Evolutionary conservation across 2,329 filamentous ascomycete species (phyloP).

Genomic region (Trichoderma lentiforme): DNA sequence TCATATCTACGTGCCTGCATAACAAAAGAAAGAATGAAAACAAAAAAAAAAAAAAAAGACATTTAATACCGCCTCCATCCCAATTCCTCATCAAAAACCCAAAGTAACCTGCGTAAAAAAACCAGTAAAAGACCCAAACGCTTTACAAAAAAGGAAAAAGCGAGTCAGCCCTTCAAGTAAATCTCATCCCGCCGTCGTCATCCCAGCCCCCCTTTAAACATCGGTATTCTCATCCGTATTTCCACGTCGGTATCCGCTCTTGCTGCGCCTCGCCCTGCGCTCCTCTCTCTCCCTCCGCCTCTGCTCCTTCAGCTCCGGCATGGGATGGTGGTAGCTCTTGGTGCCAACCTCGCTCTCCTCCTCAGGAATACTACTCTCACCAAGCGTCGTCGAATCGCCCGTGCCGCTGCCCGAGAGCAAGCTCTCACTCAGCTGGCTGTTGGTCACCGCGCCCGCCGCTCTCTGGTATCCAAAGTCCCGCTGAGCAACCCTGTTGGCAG

Average conservation of each 20-base stretch:
- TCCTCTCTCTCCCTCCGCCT: conserved; percentile 33
- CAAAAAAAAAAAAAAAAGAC: not conserved
- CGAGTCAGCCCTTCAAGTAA: not conserved
- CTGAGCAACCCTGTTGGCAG: conserved; percentile 46
- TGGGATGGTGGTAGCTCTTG: conserved; percentile 55
- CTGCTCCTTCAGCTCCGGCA: conserved; percentile 47
- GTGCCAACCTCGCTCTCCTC: conserved; percentile 49
- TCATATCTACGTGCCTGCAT: not conserved
- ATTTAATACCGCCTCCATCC: not conserved
- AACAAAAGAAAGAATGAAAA: not conserved
- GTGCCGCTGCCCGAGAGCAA: conserved; percentile 25
- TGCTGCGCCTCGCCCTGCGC: conserved; percentile 32
- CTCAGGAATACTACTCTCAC: conserved; percentile 14
- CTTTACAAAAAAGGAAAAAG: not conserved
- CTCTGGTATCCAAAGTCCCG: conserved; percentile 55
- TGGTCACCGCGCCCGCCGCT: conserved; percentile 33
- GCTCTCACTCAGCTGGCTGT: conserved; percentile 35
- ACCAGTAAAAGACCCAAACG: not conserved
- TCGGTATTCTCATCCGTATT: conserved; percentile 31
- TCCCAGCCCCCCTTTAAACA: not conserved
- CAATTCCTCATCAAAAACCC: not conserved
- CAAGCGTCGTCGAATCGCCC: conserved; percentile 23
- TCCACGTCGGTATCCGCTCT: conserved; percentile 31
- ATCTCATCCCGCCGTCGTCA: not conserved
- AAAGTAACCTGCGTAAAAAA: not conserved